phyloP scores from a whole-genome alignment of 129 eudicot genomes.

The Cynara cardunculus region DNA sequence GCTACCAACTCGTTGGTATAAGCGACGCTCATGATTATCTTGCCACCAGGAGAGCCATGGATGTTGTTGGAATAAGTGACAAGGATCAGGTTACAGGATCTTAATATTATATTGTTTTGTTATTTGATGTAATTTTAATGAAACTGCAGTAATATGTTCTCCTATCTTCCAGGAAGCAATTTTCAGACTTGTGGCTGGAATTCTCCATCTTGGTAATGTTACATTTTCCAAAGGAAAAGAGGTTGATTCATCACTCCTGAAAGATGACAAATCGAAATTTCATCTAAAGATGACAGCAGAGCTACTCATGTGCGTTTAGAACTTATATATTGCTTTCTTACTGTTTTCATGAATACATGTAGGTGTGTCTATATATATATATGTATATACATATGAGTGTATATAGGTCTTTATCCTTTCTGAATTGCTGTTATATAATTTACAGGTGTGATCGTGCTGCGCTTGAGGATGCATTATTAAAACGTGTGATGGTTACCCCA shows the following conservation, averaged over 20 bases:
- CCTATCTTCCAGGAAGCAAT: slow-evolving; percentile 77
- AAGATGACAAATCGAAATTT: slow-evolving; percentile 80
- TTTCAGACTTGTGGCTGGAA: slow-evolving; percentile 90
- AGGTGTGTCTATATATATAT: neutral
- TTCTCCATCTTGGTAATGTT: slow-evolving; percentile 96
- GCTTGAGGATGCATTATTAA: slow-evolving; percentile 80
- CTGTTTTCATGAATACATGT: neutral
- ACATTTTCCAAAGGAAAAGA: slow-evolving; percentile 81
- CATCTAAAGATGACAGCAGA: slow-evolving; percentile 84
- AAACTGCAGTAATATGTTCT: slow-evolving; percentile 22
- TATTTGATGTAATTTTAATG: neutral
- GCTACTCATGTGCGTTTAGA: slow-evolving; percentile 65
- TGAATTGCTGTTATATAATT: neutral
- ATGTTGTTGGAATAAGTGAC: slow-evolving; percentile 89
- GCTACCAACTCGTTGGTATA: slow-evolving; percentile 78
- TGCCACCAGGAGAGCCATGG: slow-evolving; percentile 99
- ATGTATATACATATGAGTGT: neutral
- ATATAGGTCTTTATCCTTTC: slow-evolving; percentile 12
- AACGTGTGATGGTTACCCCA: slow-evolving; percentile 99
- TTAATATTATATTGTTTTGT: neutral
- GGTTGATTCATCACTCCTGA: slow-evolving; percentile 81
- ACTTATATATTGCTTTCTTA: neutral
- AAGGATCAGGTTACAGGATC: slow-evolving; percentile 64
- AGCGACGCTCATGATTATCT: slow-evolving; percentile 90
- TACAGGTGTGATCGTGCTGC: slow-evolving; percentile 81